Conservation (phyloP, 805 yeast species). For the Spathaspora girioi region DNA sequence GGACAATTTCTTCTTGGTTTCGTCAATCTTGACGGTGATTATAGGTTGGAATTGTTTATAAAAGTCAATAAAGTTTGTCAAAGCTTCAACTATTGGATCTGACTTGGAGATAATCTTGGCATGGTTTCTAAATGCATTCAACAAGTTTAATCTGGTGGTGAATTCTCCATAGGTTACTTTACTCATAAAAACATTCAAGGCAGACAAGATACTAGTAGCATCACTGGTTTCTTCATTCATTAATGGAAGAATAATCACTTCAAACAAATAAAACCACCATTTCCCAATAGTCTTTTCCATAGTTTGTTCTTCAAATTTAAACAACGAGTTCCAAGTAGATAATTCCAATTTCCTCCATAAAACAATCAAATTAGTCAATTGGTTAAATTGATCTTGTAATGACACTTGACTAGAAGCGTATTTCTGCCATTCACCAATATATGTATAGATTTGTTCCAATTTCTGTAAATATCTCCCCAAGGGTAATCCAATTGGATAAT, state of each 20-base stretch:
- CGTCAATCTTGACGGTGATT: constrained; percentile 43
- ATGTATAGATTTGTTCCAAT: constrained; percentile 80
- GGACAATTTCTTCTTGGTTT: constrained; percentile 53
- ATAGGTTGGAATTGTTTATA: constrained; percentile 61
- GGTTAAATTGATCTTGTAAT: constrained; percentile 50
- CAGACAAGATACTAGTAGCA: constrained; percentile 34
- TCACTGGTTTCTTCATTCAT: constrained; percentile 24
- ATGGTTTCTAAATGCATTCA: constrained; percentile 64
- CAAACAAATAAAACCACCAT: constrained; percentile 93
- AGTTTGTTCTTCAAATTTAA: constrained; percentile 56
- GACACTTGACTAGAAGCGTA: constrained; percentile 81
- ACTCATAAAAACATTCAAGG: constrained; percentile 72
- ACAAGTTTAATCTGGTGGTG: constrained; percentile 50
- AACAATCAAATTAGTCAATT: constrained; percentile 66
- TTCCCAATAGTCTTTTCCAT: constrained; percentile 54
- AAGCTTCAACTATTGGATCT: constrained; percentile 29
- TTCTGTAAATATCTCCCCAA: constrained; percentile 75
- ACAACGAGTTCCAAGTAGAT: constrained; percentile 77
- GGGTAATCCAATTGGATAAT: constrained; percentile 63
- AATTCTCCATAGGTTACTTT: constrained; percentile 78
- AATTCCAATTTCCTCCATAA: constrained; percentile 90
- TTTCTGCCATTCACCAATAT: constrained; percentile 88
- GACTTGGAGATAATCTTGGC: constrained; percentile 25
- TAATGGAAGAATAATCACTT: constrained; percentile 60
- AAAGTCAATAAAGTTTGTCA: constrained; percentile 57